A percentile compares a stretch with the other conserved stretches of the same genome.
Evolutionary conservation across 163 green algal genomes (phyloP).

Genomic region (Chloroidium sp.): DNA sequence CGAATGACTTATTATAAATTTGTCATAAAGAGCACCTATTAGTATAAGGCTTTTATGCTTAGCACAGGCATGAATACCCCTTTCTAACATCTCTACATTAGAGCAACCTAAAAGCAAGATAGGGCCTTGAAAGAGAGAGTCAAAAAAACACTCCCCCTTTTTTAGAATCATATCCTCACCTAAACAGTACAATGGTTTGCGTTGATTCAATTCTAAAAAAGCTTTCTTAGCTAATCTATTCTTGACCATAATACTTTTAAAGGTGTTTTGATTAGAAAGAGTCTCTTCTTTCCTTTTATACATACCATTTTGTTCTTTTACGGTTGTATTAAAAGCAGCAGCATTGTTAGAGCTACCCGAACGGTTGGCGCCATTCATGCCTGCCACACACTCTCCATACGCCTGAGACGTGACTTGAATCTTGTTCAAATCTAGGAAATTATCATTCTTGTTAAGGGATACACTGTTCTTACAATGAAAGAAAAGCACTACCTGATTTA

Average conservation of each 20-base stretch:
- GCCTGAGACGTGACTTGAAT: no score
- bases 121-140: slow-evolving; percentile 1
- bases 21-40: no score
- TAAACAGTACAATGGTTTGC: no score
- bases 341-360: neutral
- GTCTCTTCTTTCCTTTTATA: slow-evolving; percentile 3
- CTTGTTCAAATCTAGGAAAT: no score
- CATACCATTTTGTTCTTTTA: neutral
- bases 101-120: neutral
- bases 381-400: no score
- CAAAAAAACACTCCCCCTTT: slow-evolving; percentile 3
- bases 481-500: slow-evolving; percentile 13
- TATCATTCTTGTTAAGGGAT: neutral
- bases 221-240: neutral
- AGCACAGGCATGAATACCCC: neutral
- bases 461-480: slow-evolving; percentile 13
- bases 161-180: slow-evolving; percentile 7
- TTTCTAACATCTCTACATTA: slow-evolving; percentile 4
- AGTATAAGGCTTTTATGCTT: slow-evolving; percentile 2
- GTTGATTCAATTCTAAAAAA: slow-evolving; percentile 4
- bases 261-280: no score
- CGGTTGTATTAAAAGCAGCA: neutral
- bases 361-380: no score
- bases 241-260: neutral
- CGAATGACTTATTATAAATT: no score